Percentiles rank a stretch among this genome's conserved stretches.
phyloP scores from a whole-genome alignment of 169 alveolate genomes.

The Eimeria mitis region DNA sequence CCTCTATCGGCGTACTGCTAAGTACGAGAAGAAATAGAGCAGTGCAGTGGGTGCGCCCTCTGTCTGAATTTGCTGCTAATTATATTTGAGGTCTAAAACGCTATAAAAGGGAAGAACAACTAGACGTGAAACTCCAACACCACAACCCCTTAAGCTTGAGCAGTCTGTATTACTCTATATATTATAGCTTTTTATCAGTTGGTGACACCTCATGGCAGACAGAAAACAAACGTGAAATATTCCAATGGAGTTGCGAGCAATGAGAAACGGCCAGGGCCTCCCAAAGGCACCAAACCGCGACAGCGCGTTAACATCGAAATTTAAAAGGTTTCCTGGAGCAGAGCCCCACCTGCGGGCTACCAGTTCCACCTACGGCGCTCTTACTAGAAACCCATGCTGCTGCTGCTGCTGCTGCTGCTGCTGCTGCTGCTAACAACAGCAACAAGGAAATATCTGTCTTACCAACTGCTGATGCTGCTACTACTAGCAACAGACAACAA shows the following conservation, averaged over 20 bases:
- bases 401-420: slow-evolving; percentile 6
- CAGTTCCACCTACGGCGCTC: background rate
- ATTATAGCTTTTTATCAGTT: no score
- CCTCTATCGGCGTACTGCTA: no score
- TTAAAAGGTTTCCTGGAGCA: background rate
- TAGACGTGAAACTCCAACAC: no score
- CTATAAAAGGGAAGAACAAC: no score
- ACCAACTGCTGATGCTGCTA: background rate
- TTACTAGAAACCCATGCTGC: background rate
- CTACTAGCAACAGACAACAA: background rate
- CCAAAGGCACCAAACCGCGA: background rate
- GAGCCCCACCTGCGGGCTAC: background rate
- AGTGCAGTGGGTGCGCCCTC: no score
- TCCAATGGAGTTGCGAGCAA: background rate
- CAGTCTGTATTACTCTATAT: no score
- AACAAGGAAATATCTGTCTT: no score
- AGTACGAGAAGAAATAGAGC: no score
- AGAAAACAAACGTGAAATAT: background rate
- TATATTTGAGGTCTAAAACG: no score
- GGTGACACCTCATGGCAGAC: background rate
- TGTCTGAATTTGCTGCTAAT: no score
- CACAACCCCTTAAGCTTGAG: no score
- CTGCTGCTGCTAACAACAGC: background rate
- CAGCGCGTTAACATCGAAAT: background rate
- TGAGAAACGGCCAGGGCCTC: background rate